Conservation (phyloP, 768 basidiomycete genomes). For the Calocybe indica region DNA sequence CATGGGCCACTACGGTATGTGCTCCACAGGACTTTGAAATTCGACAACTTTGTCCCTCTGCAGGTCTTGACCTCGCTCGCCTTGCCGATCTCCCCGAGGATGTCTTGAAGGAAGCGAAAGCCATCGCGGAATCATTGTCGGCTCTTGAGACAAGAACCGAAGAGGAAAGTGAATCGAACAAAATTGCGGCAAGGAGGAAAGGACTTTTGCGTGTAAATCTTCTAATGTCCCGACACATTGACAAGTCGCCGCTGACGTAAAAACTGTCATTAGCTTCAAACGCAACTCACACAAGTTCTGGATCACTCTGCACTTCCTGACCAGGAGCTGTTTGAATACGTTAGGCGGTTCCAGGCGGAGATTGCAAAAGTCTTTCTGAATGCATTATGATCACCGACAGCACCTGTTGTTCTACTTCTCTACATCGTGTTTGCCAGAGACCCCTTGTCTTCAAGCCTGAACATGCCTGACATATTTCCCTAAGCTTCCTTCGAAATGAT, state of each 20-base stretch:
- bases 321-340: slow-evolving; percentile 58
- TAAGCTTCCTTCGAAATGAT: no score
- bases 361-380: slow-evolving; percentile 48
- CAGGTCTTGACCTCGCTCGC: slow-evolving; percentile 85
- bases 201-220: slow-evolving; percentile 56
- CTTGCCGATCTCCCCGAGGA: slow-evolving; percentile 80
- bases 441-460: background rate
- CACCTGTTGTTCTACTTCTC: background rate
- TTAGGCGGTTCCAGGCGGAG: slow-evolving; percentile 65
- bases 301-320: slow-evolving; percentile 73
- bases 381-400: background rate
- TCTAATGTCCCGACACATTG: background rate
- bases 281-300: slow-evolving; percentile 68
- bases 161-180: slow-evolving; percentile 56
- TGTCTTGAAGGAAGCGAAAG: slow-evolving; percentile 56
- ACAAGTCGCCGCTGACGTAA: background rate
- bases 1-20: slow-evolving; percentile 66
- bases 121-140: slow-evolving; percentile 54
- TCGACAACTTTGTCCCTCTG: slow-evolving; percentile 1
- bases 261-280: slow-evolving; percentile 44
- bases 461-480: no score
- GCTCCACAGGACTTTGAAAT: background rate
- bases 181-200: slow-evolving; percentile 56
- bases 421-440: background rate
- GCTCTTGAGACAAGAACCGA: slow-evolving; percentile 51